Percentiles rank a stretch among this genome's conserved stretches.
Evolutionary conservation across 805 yeast genomes (phyloP).

Genomic region (Yamadazyma kitorensis): DNA sequence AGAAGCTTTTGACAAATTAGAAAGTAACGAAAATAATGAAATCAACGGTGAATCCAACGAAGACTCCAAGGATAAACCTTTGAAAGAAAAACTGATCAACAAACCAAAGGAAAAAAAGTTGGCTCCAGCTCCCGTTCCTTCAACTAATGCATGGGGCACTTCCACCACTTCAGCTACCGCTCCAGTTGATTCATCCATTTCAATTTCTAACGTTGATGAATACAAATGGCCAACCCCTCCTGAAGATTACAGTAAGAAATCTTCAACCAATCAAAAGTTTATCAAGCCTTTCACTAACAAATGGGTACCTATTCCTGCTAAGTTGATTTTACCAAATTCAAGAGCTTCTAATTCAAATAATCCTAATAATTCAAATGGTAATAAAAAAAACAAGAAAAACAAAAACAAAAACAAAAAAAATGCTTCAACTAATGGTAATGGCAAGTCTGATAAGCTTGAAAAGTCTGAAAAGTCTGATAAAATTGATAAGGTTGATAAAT

Average conservation of each 20-base stretch:
- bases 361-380: slow-evolving; percentile 18
- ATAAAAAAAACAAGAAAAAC: slow-evolving; percentile 27
- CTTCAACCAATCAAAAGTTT: slow-evolving; percentile 27
- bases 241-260: slow-evolving; percentile 19
- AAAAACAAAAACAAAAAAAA: slow-evolving; percentile 17
- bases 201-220: slow-evolving; percentile 32
- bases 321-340: slow-evolving; percentile 38
- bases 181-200: slow-evolving; percentile 6
- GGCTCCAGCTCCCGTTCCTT: slow-evolving; percentile 47
- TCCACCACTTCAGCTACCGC: slow-evolving; percentile 3
- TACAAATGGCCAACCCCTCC: slow-evolving; percentile 45
- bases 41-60: too few relatives aligned
- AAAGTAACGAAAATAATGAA: not conserved
- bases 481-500: slow-evolving; percentile 4
- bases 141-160: slow-evolving; percentile 41
- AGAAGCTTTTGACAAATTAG: too few relatives aligned
- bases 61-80: too few relatives aligned
- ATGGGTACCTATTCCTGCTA: slow-evolving; percentile 45
- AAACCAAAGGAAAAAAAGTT: slow-evolving; percentile 18
- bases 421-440: slow-evolving; percentile 23
- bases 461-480: slow-evolving; percentile 10
- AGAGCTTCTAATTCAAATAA: slow-evolving; percentile 17
- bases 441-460: slow-evolving; percentile 19
- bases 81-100: slow-evolving; percentile 20
- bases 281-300: slow-evolving; percentile 41